A percentile compares a stretch with the other conserved stretches of the same genome.
Conservation (phyloP, 768 basidiomycete species). For the Leccinum longicurvipes region DNA sequence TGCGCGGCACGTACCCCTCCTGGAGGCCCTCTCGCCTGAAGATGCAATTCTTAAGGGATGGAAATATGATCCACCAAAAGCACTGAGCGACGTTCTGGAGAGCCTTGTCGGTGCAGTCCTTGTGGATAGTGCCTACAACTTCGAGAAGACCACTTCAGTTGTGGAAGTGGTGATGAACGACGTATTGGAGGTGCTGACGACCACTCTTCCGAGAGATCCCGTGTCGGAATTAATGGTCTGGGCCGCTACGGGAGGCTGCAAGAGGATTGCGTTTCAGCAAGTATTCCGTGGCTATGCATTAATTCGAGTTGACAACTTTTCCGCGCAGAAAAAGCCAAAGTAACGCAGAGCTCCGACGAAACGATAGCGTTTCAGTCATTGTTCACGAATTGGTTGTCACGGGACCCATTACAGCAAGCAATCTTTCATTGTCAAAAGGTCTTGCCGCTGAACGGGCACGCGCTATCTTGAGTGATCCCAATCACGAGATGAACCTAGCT, state of each 20-base stretch:
- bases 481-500: constrained; percentile 43
- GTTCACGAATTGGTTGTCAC: constrained; percentile 56
- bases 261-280: constrained; percentile 43
- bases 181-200: constrained; percentile 56
- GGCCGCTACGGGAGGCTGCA: constrained; percentile 58
- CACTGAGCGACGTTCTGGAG: constrained; percentile 80
- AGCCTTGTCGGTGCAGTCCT: constrained; percentile 81
- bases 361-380: constrained; percentile 53
- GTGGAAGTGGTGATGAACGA: constrained; percentile 65
- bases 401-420: constrained; percentile 60
- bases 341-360: constrained; percentile 39
- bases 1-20: constrained; percentile 53
- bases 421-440: constrained; percentile 60
- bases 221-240: constrained; percentile 69
- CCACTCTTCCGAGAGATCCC: constrained; percentile 64
- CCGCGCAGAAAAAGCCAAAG: constrained; percentile 42
- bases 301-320: not conserved
- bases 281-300: constrained; percentile 17
- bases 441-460: constrained; percentile 64
- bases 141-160: constrained; percentile 61
- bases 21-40: constrained; percentile 51
- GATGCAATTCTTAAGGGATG: constrained; percentile 70
- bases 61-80: constrained; percentile 86
- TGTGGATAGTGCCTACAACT: constrained; percentile 73
- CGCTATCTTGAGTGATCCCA: constrained; percentile 45